Conservation (phyloP, 2,329 filamentous ascomycete genomes). For the Pyricularia sp. region DNA sequence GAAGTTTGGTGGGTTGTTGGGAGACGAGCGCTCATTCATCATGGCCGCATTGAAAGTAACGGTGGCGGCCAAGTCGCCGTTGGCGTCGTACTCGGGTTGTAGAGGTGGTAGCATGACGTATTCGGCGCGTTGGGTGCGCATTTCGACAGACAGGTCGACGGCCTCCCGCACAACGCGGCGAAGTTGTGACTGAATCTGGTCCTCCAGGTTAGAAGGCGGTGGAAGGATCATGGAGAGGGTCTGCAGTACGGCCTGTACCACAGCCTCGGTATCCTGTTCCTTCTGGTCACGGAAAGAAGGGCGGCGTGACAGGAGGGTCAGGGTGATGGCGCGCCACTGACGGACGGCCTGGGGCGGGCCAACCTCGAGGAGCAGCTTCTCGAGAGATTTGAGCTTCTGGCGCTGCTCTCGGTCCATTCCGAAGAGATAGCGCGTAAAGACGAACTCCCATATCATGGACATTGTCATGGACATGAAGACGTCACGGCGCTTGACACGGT, state of each 20-base stretch:
- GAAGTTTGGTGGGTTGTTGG: conserved; percentile 25
- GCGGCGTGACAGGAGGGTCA: conserved; percentile 74
- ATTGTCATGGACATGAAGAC: conserved; percentile 98
- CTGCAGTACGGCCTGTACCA: conserved; percentile 82
- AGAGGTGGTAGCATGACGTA: conserved; percentile 97
- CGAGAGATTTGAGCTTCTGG: conserved; percentile 90
- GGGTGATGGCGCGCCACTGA: conserved; percentile 90
- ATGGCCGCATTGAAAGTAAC: conserved; percentile 84
- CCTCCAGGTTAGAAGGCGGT: conserved; percentile 67
- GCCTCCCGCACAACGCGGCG: conserved; percentile 79
- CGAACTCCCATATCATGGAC: conserved; percentile 98
- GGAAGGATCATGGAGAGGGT: conserved; percentile 76
- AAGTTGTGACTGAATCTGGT: conserved; percentile 70
- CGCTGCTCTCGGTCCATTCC: conserved; percentile 97
- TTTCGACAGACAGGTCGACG: conserved; percentile 84
- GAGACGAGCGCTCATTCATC: conserved; percentile 76
- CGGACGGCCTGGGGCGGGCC: conserved; percentile 82
- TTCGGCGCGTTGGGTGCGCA: conserved; percentile 92
- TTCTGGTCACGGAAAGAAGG: conserved; percentile 71
- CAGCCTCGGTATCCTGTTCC: conserved; percentile 82
- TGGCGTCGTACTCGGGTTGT: conserved; percentile 86
- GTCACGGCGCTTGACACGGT: conserved; percentile 79
- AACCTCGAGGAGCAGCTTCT: conserved; percentile 82
- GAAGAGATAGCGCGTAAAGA: conserved; percentile 95
- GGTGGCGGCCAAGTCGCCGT: conserved; percentile 77